phyloP scores from a whole-genome alignment of 2,329 filamentous ascomycete genomes.

The Diaporthe nobilis region DNA sequence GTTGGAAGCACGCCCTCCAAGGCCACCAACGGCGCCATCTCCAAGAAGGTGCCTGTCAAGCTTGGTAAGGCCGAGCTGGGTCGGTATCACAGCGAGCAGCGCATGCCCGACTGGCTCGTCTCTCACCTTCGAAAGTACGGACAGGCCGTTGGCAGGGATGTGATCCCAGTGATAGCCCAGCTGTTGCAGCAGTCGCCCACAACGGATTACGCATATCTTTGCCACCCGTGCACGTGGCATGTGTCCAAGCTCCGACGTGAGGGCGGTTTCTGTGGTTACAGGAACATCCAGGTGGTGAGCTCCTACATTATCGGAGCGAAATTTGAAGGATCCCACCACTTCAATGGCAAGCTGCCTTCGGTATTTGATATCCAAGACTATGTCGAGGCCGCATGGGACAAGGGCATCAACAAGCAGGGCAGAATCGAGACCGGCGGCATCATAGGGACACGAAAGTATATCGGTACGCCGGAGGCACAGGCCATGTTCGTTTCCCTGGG shows the following conservation, averaged over 20 bases:
- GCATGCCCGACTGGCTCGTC: constrained; percentile 80
- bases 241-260: constrained; percentile 86
- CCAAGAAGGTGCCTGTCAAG: constrained; percentile 36
- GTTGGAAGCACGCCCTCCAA: constrained; percentile 13
- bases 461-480: constrained; percentile 92
- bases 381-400: constrained; percentile 91
- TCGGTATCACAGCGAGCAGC: constrained; percentile 78
- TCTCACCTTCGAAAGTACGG: constrained; percentile 73
- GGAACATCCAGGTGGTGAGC: constrained; percentile 92
- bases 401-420: constrained; percentile 82
- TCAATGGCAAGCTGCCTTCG: constrained; percentile 75
- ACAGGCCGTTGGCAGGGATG: constrained; percentile 67
- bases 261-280: constrained; percentile 94
- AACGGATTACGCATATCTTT: constrained; percentile 83
- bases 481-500: constrained; percentile 80
- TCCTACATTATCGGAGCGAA: constrained; percentile 79
- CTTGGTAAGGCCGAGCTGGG: constrained; percentile 75
- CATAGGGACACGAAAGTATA: constrained; percentile 91
- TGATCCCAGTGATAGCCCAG: constrained; percentile 74
- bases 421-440: constrained; percentile 89
- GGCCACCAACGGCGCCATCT: constrained; percentile 5
- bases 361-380: constrained; percentile 87
- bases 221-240: constrained; percentile 81
- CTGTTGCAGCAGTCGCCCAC: constrained; percentile 75
- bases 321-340: constrained; percentile 70